Percentiles rank a stretch among this genome's conserved stretches.
Conservation (phyloP, 805 yeast species). For the Saccharomycopsis olivae region DNA sequence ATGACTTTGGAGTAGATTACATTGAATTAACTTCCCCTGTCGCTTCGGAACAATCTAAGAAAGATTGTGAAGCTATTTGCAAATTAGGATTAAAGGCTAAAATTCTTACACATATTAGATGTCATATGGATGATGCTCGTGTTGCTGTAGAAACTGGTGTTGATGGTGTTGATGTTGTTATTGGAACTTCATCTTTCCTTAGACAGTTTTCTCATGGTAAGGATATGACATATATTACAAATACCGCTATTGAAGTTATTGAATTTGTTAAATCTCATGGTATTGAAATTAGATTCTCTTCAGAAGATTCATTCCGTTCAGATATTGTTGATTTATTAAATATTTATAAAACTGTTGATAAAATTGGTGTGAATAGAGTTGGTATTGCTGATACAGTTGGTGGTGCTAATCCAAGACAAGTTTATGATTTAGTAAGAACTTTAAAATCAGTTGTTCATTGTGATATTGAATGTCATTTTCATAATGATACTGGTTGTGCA, state of each 20-base stretch:
- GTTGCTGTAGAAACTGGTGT: constrained; percentile 98
- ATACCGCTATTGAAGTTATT: constrained; percentile 91
- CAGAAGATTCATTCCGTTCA: constrained; percentile 96
- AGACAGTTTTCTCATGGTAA: constrained; percentile 95
- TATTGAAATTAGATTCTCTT: constrained; percentile 91
- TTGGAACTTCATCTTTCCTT: constrained; percentile 92
- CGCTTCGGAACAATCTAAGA: constrained; percentile 87
- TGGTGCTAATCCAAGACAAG: constrained; percentile 98
- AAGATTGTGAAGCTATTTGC: constrained; percentile 96
- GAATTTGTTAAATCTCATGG: constrained; percentile 96
- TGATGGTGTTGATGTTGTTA: constrained; percentile 97
- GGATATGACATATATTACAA: constrained; percentile 96
- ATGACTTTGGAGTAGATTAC: constrained; percentile 97
- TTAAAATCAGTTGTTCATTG: constrained; percentile 88
- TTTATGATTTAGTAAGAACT: constrained; percentile 90
- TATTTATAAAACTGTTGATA: constrained; percentile 92
- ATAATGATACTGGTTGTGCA: constrained; percentile 98
- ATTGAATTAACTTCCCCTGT: constrained; percentile 97
- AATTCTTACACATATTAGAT: constrained; percentile 91
- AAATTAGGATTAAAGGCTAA: constrained; percentile 93
- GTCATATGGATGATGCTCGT: constrained; percentile 98
- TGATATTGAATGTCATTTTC: constrained; percentile 98
- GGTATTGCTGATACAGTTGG: constrained; percentile 99
- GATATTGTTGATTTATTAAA: constrained; percentile 91
- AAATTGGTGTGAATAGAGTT: constrained; percentile 95